Evolutionary conservation across 1,284 basidiomycete genomes (phyloP).

Genomic region (Inonotus hispidus): DNA sequence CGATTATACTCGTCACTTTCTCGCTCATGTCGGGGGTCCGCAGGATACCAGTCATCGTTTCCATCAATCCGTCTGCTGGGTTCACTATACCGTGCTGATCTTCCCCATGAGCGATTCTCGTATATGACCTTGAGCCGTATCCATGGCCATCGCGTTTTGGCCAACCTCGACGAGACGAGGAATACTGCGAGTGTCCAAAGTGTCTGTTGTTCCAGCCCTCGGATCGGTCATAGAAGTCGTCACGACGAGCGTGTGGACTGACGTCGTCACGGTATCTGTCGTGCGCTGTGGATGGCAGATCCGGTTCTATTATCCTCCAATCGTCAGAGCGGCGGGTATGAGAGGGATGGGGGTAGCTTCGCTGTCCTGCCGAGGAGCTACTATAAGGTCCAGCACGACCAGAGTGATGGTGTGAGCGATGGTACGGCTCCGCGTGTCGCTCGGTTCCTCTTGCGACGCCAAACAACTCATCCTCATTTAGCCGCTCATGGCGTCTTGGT

Average conservation of each 20-base stretch:
- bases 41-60: slow-evolving; percentile 39
- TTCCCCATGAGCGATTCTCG: slow-evolving; percentile 38
- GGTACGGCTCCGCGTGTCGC: slow-evolving; percentile 37
- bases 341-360: slow-evolving; percentile 43
- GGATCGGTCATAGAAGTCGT: slow-evolving; percentile 38
- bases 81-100: slow-evolving; percentile 20
- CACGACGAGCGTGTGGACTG: slow-evolving; percentile 45
- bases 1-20: slow-evolving; percentile 9
- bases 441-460: slow-evolving; percentile 47
- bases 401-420: slow-evolving; percentile 40
- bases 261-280: slow-evolving; percentile 48
- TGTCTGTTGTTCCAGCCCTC: slow-evolving; percentile 40
- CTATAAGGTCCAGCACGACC: slow-evolving; percentile 41
- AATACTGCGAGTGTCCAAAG: slow-evolving; percentile 33
- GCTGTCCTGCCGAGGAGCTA: slow-evolving; percentile 38
- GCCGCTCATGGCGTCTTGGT: slow-evolving; percentile 36
- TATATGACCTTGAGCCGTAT: slow-evolving; percentile 36
- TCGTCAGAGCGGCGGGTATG: slow-evolving; percentile 44
- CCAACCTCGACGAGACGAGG: slow-evolving; percentile 39
- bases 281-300: slow-evolving; percentile 27
- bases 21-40: slow-evolving; percentile 30
- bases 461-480: slow-evolving; percentile 44
- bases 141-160: slow-evolving; percentile 40
- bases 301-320: slow-evolving; percentile 44
- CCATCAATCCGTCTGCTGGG: slow-evolving; percentile 24